Evolutionary conservation across 805 yeast genomes (phyloP).

Genomic region (Candida railenensis): DNA sequence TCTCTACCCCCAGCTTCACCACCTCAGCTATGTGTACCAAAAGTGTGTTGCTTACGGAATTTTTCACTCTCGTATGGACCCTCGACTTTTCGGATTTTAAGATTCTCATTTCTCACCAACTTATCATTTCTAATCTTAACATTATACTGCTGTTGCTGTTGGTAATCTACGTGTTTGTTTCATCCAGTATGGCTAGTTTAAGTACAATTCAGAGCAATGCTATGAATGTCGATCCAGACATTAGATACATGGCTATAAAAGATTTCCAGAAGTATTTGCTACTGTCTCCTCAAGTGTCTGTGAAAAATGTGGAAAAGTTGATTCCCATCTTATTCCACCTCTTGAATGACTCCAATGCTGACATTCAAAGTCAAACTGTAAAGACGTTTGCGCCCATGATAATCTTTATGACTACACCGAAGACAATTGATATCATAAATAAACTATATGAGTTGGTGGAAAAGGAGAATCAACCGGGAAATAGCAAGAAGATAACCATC

Average conservation of each 20-base stretch:
- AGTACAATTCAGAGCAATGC: background rate
- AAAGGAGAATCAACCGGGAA: constrained; percentile 15
- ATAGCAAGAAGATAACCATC: constrained; percentile 35
- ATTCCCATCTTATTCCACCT: constrained; percentile 40
- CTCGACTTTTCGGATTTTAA: too few relatives aligned
- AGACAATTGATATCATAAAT: constrained; percentile 26
- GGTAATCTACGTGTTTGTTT: background rate
- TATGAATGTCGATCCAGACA: constrained; percentile 70
- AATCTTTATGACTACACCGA: constrained; percentile 32
- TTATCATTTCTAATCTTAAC: too few relatives aligned
- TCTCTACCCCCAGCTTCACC: too few relatives aligned
- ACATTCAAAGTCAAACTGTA: constrained; percentile 74
- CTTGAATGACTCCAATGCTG: constrained; percentile 62
- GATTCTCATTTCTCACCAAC: too few relatives aligned
- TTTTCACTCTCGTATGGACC: too few relatives aligned
- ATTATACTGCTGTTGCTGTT: too few relatives aligned
- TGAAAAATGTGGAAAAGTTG: constrained; percentile 30
- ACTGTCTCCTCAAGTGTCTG: constrained; percentile 23
- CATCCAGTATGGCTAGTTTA: background rate
- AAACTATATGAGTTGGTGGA: constrained; percentile 23
- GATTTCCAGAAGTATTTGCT: constrained; percentile 54
- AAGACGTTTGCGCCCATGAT: constrained; percentile 51
- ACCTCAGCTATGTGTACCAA: too few relatives aligned
- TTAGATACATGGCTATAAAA: constrained; percentile 81
- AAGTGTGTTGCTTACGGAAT: too few relatives aligned